Conservation (phyloP, 495 filamentous ascomycete species). For the Antarctomyces pellizariae region DNA sequence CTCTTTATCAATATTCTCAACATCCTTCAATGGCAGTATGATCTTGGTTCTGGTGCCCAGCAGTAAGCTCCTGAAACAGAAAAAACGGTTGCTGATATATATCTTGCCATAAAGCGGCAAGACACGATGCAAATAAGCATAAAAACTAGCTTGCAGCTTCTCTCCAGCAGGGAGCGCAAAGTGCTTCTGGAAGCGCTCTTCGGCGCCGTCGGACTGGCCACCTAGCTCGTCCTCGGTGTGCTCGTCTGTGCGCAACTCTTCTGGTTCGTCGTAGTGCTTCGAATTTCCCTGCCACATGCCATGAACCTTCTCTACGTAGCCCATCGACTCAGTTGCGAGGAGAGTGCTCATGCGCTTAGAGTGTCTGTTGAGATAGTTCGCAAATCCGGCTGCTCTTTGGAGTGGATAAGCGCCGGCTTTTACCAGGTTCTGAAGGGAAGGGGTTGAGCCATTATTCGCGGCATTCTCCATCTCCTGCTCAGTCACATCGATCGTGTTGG, state of each 20-base stretch:
- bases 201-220: constrained; percentile 34
- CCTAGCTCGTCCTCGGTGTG: constrained; percentile 26
- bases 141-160: constrained; percentile 76
- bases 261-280: constrained; percentile 63
- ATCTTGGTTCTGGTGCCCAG: constrained; percentile 84
- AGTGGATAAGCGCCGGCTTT: constrained; percentile 60
- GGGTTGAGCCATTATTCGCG: constrained; percentile 20
- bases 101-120: constrained; percentile 92
- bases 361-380: constrained; percentile 55
- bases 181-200: constrained; percentile 61
- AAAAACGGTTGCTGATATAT: constrained; percentile 71
- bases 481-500: not conserved
- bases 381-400: constrained; percentile 66
- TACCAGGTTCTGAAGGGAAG: constrained; percentile 45
- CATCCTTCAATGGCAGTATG: constrained; percentile 73
- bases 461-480: no score
- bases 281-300: constrained; percentile 90
- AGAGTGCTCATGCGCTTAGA: constrained; percentile 61
- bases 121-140: constrained; percentile 66
- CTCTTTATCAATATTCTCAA: constrained; percentile 87
- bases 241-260: constrained; percentile 39
- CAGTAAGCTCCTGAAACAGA: constrained; percentile 84
- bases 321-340: constrained; percentile 83
- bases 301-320: constrained; percentile 89
- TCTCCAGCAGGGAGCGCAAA: constrained; percentile 74